Evolutionary conservation across 2,329 filamentous ascomycete species (phyloP).

Genomic region (Cercospora janseana): DNA sequence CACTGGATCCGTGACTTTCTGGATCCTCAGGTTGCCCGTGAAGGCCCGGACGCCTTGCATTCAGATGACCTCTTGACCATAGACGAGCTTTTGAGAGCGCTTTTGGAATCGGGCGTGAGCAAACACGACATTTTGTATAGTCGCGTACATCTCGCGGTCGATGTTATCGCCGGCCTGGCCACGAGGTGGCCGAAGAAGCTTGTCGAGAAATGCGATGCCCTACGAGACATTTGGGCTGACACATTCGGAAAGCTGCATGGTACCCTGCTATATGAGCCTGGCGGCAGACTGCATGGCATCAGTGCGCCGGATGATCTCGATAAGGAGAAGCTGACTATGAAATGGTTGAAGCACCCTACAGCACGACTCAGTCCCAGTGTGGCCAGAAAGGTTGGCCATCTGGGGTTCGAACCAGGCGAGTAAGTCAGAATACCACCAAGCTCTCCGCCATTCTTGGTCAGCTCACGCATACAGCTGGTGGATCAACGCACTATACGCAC

Average conservation of each 20-base stretch:
- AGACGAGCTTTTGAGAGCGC: conserved; percentile 43
- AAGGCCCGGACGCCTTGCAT: conserved; percentile 45
- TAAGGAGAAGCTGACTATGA: conserved; percentile 38
- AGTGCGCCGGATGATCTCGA: conserved; percentile 41
- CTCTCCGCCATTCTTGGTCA: no score
- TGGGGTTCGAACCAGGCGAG: conserved; percentile 50
- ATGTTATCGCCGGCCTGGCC: conserved; percentile 44
- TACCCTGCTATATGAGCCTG: conserved; percentile 44
- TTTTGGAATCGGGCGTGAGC: conserved; percentile 33
- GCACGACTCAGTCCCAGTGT: conserved; percentile 36
- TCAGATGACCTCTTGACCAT: conserved; percentile 47
- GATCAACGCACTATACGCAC: conserved; percentile 50
- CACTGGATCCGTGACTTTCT: conserved; percentile 51
- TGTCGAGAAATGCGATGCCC: conserved; percentile 46
- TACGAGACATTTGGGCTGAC: conserved; percentile 43
- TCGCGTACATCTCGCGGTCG: conserved; percentile 48
- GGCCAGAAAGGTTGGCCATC: conserved; percentile 40
- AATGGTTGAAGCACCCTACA: conserved; percentile 36
- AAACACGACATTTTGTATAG: conserved; percentile 42
- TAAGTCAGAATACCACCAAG: conserved; percentile 28
- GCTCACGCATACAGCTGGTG: conserved; percentile 44
- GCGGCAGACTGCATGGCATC: conserved; percentile 46
- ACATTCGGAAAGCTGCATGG: conserved; percentile 38
- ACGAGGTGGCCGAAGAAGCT: conserved; percentile 49
- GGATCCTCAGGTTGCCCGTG: conserved; percentile 46